phyloP scores from a whole-genome alignment of 805 yeast species.

The Yamadazyma kitorensis region DNA sequence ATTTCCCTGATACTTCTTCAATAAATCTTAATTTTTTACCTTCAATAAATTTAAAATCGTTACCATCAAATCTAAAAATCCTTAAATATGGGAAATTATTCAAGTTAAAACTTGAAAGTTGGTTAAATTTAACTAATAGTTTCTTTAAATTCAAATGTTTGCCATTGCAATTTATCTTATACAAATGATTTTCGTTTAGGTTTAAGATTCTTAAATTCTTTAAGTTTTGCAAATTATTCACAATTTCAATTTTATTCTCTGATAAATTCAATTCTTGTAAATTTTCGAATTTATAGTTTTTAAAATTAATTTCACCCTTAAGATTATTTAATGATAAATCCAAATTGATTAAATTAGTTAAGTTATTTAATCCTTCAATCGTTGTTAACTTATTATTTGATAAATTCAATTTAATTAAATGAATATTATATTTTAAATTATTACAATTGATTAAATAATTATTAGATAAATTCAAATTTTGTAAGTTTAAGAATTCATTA shows the following conservation, averaged over 20 bases:
- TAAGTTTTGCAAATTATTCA: slow-evolving; percentile 36
- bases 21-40: slow-evolving; percentile 28
- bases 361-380: slow-evolving; percentile 33
- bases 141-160: slow-evolving; percentile 33
- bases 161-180: slow-evolving; percentile 16
- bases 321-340: slow-evolving; percentile 43
- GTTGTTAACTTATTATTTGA: slow-evolving; percentile 33
- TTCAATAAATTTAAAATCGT: slow-evolving; percentile 25
- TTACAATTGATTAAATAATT: slow-evolving; percentile 37
- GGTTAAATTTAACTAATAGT: slow-evolving; percentile 36
- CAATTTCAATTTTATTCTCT: slow-evolving; percentile 34
- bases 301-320: slow-evolving; percentile 37
- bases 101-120: slow-evolving; percentile 29
- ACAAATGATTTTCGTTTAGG: slow-evolving; percentile 40
- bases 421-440: slow-evolving; percentile 37
- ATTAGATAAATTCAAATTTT: slow-evolving; percentile 36
- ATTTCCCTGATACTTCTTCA: slow-evolving; percentile 44
- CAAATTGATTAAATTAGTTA: slow-evolving; percentile 39
- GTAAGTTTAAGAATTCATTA: slow-evolving; percentile 37
- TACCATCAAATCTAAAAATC: slow-evolving; percentile 46
- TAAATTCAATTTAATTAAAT: slow-evolving; percentile 40
- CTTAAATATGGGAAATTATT: slow-evolving; percentile 36
- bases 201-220: slow-evolving; percentile 38
- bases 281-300: slow-evolving; percentile 28
- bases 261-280: slow-evolving; percentile 45